Evolutionary conservation across 2,329 filamentous ascomycete genomes (phyloP), one percentile per base, ranked within the genome.

Genomic region (Beauveria medogensis): DNA sequence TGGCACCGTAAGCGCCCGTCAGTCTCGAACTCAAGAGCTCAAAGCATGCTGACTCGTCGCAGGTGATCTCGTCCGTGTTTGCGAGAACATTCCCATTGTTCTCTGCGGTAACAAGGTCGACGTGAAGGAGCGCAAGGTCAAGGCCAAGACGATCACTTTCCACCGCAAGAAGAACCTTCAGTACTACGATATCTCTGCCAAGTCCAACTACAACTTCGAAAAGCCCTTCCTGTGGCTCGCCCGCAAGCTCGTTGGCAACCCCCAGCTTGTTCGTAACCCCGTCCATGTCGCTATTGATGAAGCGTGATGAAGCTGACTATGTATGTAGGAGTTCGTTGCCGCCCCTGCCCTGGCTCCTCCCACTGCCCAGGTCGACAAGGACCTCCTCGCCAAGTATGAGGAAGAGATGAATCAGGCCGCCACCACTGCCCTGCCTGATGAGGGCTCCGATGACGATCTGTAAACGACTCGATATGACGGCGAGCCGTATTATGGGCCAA

Each of bases 111-210:
- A 99, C 90, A 99, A 99, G 87, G 93, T 99, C 77, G 93, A 99
- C 74, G 94, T 99, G 67, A 99, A 99, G 90, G 94, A 99, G 87
- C 91, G 94, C 79, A 99, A 99, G 83, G 94, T 99, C 76, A 99
- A 99, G 88, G 94, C 94, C 75, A 99, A 99, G 91, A 95, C 93
- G 76, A 99, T 99, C 80, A 99, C 94, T 69, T 99, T 99, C 90
- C 94, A 99, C 86, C 91, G 94, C 81, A 99, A 99, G 91, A 99
- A 99, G 89, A 99, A 97, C 82, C 88, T 99, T 58, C 94, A 99
- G 82, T 99, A 97, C 87, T 99, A 99, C 85, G 94, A 97, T 72
- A 97, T 97, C 77, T 97, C 92, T 47, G 94, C 94, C 80, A 99
- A 97, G 85, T 97, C 92, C 74, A 97, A 97, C 86, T 97, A 99